Evolutionary conservation across 2,329 filamentous ascomycete species (phyloP).

Genomic region (Fusarium sp.): DNA sequence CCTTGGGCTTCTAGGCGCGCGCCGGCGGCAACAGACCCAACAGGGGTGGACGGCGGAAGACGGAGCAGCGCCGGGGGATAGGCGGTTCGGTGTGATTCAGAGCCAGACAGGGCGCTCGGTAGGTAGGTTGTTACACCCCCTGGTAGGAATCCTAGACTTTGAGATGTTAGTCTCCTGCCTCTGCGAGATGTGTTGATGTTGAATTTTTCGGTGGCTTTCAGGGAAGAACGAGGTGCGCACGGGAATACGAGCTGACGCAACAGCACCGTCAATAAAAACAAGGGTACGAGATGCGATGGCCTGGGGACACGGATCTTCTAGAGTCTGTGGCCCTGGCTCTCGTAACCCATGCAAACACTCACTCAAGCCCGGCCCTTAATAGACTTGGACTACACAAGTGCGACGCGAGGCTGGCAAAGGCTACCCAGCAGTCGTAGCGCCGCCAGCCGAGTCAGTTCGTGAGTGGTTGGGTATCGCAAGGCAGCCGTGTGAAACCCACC

Average conservation of each 20-base stretch:
- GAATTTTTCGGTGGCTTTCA: not conserved
- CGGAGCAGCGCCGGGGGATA: slow-evolving; percentile 15
- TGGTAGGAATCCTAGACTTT: slow-evolving; percentile 14
- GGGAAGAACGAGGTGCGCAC: slow-evolving; percentile 22
- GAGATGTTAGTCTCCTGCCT: slow-evolving; percentile 20
- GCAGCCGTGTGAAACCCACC: slow-evolving; percentile 30
- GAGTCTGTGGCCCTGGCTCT: slow-evolving; percentile 17
- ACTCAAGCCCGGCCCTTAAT: slow-evolving; percentile 31
- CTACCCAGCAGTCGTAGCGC: slow-evolving; percentile 28
- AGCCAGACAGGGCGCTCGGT: slow-evolving; percentile 37
- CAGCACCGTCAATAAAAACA: slow-evolving; percentile 21
- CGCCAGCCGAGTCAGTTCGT: slow-evolving; percentile 27
- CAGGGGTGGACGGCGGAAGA: slow-evolving; percentile 28
- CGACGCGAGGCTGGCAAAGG: slow-evolving; percentile 38
- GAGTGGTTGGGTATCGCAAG: slow-evolving; percentile 21
- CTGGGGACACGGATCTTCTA: slow-evolving; percentile 27
- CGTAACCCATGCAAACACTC: slow-evolving; percentile 34
- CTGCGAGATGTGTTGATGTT: slow-evolving; percentile 8
- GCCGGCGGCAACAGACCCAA: slow-evolving; percentile 44
- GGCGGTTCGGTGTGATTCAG: slow-evolving; percentile 47
- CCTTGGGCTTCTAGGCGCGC: slow-evolving; percentile 46
- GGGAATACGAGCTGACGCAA: slow-evolving; percentile 46
- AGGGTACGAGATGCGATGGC: slow-evolving; percentile 24
- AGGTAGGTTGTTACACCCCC: slow-evolving; percentile 41
- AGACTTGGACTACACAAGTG: slow-evolving; percentile 33